Base-by-base conservation (phyloP, 768 basidiomycete genomes). In the Strobilomyces dryophilus region DNA sequence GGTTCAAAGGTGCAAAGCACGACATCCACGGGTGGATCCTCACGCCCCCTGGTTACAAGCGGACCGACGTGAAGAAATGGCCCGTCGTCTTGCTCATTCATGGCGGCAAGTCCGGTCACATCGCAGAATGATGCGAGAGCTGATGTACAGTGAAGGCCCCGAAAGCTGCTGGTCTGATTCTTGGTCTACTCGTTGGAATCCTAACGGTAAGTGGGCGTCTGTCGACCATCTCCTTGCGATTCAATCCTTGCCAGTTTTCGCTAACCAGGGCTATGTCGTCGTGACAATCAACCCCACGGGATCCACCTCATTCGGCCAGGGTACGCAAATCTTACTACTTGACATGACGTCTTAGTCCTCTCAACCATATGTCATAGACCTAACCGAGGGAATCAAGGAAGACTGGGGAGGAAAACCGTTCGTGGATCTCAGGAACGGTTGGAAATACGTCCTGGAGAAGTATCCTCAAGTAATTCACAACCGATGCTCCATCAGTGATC, bases 181-280 rank as follows among this genome's bases (percentile, higher is more conserved):
- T 41, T 98, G 95, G 95, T 87, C 84, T 3, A 94, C 83, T 27
- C 76, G 92, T 49, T 95, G 95, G 95, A 98, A 97, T 70, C 89
- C 86, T 0, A 90, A 92, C 61, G 76, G 88, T 88, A 51, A 39
- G 52, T 53, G 45, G 47, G 46, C 11, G 5, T 24, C 20, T 24
- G 12, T 43, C 44, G 34, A n/a, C 8, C 41, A 1, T 1, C 34
- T 39, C 31, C 20, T 2, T 8, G 34, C 14, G 43, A 29, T 35
- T 45, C 37, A 15, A 52, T 52, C 35, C 52, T n/a, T 29, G 12
- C 24, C 34, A 88, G 84, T 88, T 10, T 95, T 92, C 60, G 82
- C 92, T 11, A 82, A 84, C 61, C 89, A 92, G 65, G 93, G 95
- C 0, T 99, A 98, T 70, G 85, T 95, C 61, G 81, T 83, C 11